Conservation (phyloP, 208 protist species). For the Trypanosoma avium region DNA sequence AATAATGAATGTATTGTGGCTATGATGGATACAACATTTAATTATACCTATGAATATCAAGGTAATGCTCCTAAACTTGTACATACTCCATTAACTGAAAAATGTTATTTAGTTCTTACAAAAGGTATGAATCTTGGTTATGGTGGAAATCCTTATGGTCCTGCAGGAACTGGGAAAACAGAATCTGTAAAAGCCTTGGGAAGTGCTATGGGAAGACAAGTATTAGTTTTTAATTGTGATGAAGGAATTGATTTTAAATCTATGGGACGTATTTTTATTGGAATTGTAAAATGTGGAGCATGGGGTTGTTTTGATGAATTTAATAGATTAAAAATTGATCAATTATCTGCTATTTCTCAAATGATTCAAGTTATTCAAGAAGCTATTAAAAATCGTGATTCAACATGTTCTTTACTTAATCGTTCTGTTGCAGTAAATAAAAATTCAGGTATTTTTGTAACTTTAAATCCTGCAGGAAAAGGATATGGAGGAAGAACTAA, state of each 20-base stretch:
- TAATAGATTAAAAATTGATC: conserved; percentile 94
- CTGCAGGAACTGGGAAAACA: conserved; percentile 97
- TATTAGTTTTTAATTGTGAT: conserved; percentile 96
- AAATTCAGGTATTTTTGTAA: conserved; percentile 96
- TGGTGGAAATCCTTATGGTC: conserved; percentile 96
- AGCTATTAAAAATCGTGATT: conserved; percentile 82
- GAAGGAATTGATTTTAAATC: conserved; percentile 95
- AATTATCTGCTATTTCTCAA: conserved; percentile 94
- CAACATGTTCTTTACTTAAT: conserved; percentile 80
- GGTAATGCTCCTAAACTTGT: conserved; percentile 94
- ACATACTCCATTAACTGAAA: conserved; percentile 93
- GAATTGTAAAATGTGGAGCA: conserved; percentile 93
- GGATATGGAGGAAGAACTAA: conserved; percentile 97
- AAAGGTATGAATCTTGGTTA: conserved; percentile 96
- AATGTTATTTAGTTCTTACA: conserved; percentile 97
- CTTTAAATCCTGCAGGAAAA: conserved; percentile 95
- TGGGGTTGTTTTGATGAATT: conserved; percentile 96
- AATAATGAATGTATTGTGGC: conserved; percentile 67
- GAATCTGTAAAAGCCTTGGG: conserved; percentile 96
- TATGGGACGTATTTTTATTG: conserved; percentile 94
- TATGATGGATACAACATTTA: conserved; percentile 94
- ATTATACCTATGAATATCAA: conserved; percentile 97
- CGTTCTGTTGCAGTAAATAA: conserved; percentile 71
- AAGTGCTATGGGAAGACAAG: conserved; percentile 90
- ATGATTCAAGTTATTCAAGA: conserved; percentile 94